Base-by-base conservation (phyloP, 768 basidiomycete species). In the Dentipellis fragilis region DNA sequence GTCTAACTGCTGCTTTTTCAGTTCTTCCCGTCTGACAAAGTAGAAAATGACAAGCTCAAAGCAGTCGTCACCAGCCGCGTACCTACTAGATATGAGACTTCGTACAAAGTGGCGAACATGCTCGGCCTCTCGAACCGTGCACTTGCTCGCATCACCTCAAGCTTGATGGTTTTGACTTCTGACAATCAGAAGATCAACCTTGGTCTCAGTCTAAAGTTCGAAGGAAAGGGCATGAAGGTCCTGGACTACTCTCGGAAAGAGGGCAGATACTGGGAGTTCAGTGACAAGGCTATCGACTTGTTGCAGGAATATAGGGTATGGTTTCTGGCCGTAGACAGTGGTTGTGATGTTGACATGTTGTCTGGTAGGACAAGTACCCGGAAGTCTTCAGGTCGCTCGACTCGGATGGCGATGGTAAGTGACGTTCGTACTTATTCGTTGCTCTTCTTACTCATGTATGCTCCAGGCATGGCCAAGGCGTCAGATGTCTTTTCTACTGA, bases 131-230 rank as follows among this genome's bases (percentile, higher is more conserved):
- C 87, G 6, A 79, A 83, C 1, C 80, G 90, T 35, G 89, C 89
- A 1, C 69, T 99, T 12, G 87, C 93, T 10, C 89, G 84, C 69
- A 90, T 99, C 62, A 90, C 92, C 0, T 94, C 95, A 10, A 95
- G 89, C 65, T 84, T 97, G 65, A 85, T 97, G 83, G 89, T 97
- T 42, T 68, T 91, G 55, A 80, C 80, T 0, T 72, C 79, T 0
- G 91, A 91, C 63, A 79, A 79, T 9, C 76, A 80, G 56, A 97
- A 96, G 73, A 80, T 78, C 54, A 98, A 99, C 66, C 71, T 98
- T 34, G 96, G 96, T 2, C 78, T 99, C 42, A 91, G 89, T 66
- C 79, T 99, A 62, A 99, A 99, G 68, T 99, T 96, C 59, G 96
- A 99, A 65, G 89, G 83, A 11, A 98, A 96, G 70, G 80, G 84